Percentiles rank a stretch among this genome's conserved stretches.
phyloP scores from a whole-genome alignment of 2,329 filamentous ascomycete species.

The Rhynchosporium agropyri region DNA sequence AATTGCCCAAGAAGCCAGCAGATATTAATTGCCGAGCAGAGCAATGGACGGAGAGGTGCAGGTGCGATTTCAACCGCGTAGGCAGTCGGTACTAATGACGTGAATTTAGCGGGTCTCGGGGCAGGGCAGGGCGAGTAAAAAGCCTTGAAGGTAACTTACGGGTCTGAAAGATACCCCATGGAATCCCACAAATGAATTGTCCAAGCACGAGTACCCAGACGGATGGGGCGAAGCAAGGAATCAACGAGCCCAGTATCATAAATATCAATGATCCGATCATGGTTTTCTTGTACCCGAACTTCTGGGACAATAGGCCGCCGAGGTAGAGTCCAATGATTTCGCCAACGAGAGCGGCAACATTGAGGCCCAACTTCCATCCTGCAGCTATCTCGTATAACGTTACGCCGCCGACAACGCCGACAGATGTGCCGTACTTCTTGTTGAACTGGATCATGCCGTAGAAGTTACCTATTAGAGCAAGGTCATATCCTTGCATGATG shows the following conservation, averaged over 20 bases:
- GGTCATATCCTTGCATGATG: constrained; percentile 48
- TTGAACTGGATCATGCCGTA: constrained; percentile 43
- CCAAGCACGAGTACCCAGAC: constrained; percentile 50
- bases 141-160: constrained; percentile 26
- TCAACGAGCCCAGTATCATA: constrained; percentile 49
- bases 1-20: constrained; percentile 56
- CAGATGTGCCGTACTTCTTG: constrained; percentile 40
- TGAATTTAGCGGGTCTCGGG: neutral
- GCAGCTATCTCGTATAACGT: constrained; percentile 30
- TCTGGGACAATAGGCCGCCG: constrained; percentile 52
- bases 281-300: constrained; percentile 48
- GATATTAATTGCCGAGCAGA: constrained; percentile 53
- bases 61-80: constrained; percentile 44
- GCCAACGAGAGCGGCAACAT: constrained; percentile 39
- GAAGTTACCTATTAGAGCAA: constrained; percentile 44
- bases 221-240: constrained; percentile 53
- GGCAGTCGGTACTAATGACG: constrained; percentile 32
- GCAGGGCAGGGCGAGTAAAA: neutral
- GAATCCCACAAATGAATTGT: constrained; percentile 50
- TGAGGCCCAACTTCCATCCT: constrained; percentile 41
- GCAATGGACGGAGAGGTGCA: constrained; percentile 40
- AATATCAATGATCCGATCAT: constrained; percentile 49
- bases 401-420: too few species aligned
- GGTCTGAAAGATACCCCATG: constrained; percentile 50
- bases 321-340: constrained; percentile 50